Conservation (phyloP, 495 filamentous ascomycete species). For the Sporormia fimetaria region DNA sequence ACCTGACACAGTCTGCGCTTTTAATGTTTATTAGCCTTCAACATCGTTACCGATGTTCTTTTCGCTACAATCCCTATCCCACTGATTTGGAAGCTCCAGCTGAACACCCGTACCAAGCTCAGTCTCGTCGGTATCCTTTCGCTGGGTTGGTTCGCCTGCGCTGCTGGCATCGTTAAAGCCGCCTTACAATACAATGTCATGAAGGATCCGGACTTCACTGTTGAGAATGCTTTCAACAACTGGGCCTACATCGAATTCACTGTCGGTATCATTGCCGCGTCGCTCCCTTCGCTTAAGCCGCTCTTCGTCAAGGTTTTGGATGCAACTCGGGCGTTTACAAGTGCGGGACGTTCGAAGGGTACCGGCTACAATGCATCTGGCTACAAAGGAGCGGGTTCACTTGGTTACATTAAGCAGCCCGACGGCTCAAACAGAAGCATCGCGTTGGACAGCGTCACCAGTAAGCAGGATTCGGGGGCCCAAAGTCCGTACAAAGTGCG, state of each 20-base stretch:
- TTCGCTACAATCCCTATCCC: constrained; percentile 29
- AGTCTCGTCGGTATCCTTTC: constrained; percentile 25
- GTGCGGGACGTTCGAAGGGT: constrained; percentile 9
- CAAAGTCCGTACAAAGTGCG: constrained; percentile 17
- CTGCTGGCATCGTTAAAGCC: constrained; percentile 29
- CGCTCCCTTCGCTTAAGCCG: constrained; percentile 27
- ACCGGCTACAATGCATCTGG: constrained; percentile 8
- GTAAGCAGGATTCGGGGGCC: background rate
- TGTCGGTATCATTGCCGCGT: constrained; percentile 26
- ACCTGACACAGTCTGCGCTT: background rate
- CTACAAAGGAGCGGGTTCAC: constrained; percentile 3
- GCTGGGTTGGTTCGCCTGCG: constrained; percentile 29
- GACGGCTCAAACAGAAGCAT: constrained; percentile 13
- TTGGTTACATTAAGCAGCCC: constrained; percentile 21
- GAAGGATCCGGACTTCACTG: constrained; percentile 19
- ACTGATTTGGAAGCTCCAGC: constrained; percentile 27
- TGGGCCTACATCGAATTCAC: constrained; percentile 30
- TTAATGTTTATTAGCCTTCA: constrained; percentile 22
- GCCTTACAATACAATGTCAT: constrained; percentile 24
- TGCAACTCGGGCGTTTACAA: constrained; percentile 21
- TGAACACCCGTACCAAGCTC: constrained; percentile 29
- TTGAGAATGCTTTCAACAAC: constrained; percentile 27
- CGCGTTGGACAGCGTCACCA: constrained; percentile 10
- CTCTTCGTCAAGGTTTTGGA: constrained; percentile 26
- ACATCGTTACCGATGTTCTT: constrained; percentile 29